Evolutionary conservation across 148 eudicot species (phyloP).

Genomic region (Linanthus parryae): DNA sequence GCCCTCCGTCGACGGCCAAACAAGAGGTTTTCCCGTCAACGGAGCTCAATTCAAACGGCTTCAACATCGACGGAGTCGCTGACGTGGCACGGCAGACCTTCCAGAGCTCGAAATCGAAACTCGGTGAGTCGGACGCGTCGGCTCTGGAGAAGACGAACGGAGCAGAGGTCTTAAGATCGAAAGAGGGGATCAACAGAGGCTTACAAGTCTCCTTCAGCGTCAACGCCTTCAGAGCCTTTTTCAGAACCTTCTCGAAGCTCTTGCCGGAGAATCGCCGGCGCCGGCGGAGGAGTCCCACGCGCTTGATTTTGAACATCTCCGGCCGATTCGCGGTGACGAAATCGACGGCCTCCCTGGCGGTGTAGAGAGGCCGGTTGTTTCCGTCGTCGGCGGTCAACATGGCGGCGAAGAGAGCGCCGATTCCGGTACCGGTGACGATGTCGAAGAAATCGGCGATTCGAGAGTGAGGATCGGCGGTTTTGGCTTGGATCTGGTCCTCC

Average conservation of each 20-base stretch:
- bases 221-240: constrained; percentile 25
- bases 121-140: constrained; percentile 40
- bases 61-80: constrained; percentile 42
- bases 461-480: constrained; percentile 46
- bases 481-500: constrained; percentile 57
- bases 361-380: constrained; percentile 52
- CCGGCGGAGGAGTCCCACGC: constrained; percentile 32
- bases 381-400: constrained; percentile 51
- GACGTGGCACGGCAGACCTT: constrained; percentile 54
- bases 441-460: constrained; percentile 72
- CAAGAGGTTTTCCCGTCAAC: constrained; percentile 38
- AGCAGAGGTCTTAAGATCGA: constrained; percentile 35
- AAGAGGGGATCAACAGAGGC: constrained; percentile 56
- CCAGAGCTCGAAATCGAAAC: constrained; percentile 55
- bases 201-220: constrained; percentile 70
- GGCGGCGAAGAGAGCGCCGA: constrained; percentile 66
- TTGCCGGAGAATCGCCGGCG: constrained; percentile 38
- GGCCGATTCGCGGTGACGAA: constrained; percentile 33
- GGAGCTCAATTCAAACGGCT: constrained; percentile 37
- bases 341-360: constrained; percentile 48
- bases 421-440: constrained; percentile 65
- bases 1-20: constrained; percentile 54
- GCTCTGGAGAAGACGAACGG: constrained; percentile 77
- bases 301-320: constrained; percentile 36
- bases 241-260: constrained; percentile 46